A percentile compares a stretch with the other conserved stretches of the same genome.
Conservation (phyloP, 148 eudicot species). For the Selenicereus undatus region DNA sequence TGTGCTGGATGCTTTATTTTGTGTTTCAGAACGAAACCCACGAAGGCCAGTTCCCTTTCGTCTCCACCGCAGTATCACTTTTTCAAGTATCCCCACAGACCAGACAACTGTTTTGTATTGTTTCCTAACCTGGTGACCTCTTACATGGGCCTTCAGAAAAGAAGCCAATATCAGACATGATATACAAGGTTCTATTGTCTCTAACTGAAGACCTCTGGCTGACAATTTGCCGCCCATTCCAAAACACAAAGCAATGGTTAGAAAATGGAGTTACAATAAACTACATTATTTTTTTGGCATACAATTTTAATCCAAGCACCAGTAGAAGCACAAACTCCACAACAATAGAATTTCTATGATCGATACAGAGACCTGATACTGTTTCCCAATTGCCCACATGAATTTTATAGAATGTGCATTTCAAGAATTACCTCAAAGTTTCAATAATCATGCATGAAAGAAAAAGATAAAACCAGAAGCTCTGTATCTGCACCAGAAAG, state of each 20-base stretch:
- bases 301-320: too few species aligned
- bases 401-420: background rate
- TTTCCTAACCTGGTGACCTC: slow-evolving; percentile 90
- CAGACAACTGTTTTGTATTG: slow-evolving; percentile 64
- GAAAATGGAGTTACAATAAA: background rate
- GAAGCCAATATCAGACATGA: background rate
- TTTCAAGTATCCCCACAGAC: slow-evolving; percentile 86
- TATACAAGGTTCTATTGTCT: background rate
- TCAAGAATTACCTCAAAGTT: background rate
- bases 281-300: background rate
- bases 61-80: slow-evolving; percentile 82
- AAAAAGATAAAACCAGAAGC: background rate
- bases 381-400: background rate
- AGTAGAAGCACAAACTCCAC: background rate
- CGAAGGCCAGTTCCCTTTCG: slow-evolving; percentile 70
- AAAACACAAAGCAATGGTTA: background rate
- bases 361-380: background rate
- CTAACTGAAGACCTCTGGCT: background rate
- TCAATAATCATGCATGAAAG: background rate
- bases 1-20: slow-evolving; percentile 29
- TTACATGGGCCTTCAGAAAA: slow-evolving; percentile 62
- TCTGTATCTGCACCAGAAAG: background rate
- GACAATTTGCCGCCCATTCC: background rate
- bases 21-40: slow-evolving; percentile 53
- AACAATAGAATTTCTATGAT: background rate